A percentile compares a stretch with the other conserved stretches of the same genome.
Evolutionary conservation across 441 rosid genomes (phyloP).

Genomic region (Adansonia rubrostipa): DNA sequence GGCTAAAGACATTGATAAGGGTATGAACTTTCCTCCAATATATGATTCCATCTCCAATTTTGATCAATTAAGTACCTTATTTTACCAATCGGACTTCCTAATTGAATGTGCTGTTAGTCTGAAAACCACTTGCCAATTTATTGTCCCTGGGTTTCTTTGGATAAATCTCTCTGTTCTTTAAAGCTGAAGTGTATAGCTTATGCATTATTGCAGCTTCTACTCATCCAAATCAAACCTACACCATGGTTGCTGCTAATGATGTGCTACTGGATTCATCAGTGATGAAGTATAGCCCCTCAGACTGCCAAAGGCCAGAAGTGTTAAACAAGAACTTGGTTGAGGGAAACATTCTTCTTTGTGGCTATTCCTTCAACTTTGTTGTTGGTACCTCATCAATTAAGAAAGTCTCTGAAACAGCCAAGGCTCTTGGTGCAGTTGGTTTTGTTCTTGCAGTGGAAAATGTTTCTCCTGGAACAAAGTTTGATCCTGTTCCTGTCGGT

Average conservation of each 20-base stretch:
- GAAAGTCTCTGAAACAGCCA: conserved; percentile 92
- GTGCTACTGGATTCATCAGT: conserved; percentile 81
- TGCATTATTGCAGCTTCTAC: conserved; percentile 79
- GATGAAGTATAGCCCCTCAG: conserved; percentile 77
- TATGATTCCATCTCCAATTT: background rate
- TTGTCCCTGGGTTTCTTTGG: conserved; percentile 6
- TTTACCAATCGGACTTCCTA: background rate
- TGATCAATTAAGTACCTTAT: background rate
- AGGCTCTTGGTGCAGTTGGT: conserved; percentile 93
- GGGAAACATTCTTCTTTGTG: conserved; percentile 94
- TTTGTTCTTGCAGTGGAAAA: conserved; percentile 97
- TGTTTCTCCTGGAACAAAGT: conserved; percentile 92
- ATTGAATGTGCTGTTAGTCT: background rate
- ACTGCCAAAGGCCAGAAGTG: conserved; percentile 93
- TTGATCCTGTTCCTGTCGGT: conserved; percentile 89
- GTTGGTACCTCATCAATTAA: conserved; percentile 91
- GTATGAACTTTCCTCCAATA: background rate
- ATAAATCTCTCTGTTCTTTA: conserved; percentile 18
- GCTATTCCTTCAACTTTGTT: conserved; percentile 96
- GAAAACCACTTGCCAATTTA: background rate
- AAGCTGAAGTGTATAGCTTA: conserved; percentile 22
- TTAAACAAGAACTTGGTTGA: conserved; percentile 79
- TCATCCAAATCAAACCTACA: conserved; percentile 65
- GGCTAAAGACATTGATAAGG: background rate
- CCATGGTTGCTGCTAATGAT: conserved; percentile 95